These are phyloP conservation scores for Hypholoma sublateritium DNA, from an alignment of 768 basidiomycete genomes.

Conservation along the genomic window DNA sequence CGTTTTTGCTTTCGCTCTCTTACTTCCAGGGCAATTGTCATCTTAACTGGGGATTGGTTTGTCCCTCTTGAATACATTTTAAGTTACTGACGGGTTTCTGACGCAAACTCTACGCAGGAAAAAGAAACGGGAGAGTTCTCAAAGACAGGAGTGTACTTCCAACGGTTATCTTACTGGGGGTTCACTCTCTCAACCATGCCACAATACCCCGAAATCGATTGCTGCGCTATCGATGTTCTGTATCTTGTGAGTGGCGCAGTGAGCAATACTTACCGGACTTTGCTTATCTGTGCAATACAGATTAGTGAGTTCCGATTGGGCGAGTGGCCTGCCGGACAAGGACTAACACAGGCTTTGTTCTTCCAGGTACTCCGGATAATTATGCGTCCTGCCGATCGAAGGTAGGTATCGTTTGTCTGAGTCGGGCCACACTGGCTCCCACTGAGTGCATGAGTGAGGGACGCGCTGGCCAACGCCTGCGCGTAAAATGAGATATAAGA, in stretches of 20 bases:
- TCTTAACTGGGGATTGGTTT: too few species aligned
- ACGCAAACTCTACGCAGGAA: not conserved
- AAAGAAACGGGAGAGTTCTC: not conserved
- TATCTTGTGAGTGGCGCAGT: not conserved
- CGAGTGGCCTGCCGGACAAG: slow-evolving; percentile 1
- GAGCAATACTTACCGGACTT: not conserved
- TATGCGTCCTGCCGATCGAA: not conserved
- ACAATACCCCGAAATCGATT: not conserved
- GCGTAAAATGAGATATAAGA: slow-evolving; percentile 6
- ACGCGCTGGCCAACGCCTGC: slow-evolving; percentile 1
- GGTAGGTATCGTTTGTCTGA: slow-evolving; percentile 5
- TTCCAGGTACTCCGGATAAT: slow-evolving; percentile 9
- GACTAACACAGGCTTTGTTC: slow-evolving; percentile 16
- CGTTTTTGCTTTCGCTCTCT: not conserved
- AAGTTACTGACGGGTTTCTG: not conserved
- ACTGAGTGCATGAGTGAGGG: not conserved
- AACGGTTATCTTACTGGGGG: too few species aligned
- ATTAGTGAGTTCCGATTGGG: slow-evolving; percentile 18
- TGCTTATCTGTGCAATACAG: slow-evolving; percentile 17
- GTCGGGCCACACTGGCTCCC: not conserved
- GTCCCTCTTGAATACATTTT: too few species aligned
- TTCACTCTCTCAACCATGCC: not conserved
- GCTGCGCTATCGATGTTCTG: not conserved
- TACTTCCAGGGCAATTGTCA: not conserved
- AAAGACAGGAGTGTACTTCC: not conserved